A percentile compares a stretch with the other conserved stretches of the same genome.
Evolutionary conservation across 768 basidiomycete species (phyloP).

Genomic region (Chlorophyllum brunneum): DNA sequence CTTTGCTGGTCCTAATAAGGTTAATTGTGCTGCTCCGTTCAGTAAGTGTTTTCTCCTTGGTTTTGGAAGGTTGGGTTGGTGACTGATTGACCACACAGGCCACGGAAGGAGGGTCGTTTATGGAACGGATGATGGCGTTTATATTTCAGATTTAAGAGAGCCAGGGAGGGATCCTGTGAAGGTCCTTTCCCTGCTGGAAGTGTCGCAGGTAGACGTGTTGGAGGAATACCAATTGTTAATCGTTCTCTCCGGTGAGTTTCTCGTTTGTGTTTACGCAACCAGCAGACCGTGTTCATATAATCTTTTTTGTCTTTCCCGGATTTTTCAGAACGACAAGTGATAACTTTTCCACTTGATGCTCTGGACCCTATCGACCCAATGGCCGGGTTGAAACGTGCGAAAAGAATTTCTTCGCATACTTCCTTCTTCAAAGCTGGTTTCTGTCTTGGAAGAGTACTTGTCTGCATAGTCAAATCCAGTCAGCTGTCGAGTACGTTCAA

Average conservation of each 20-base stretch:
- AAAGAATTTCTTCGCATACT: conserved; percentile 93
- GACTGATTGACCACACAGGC: conserved; percentile 38
- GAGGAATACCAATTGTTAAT: conserved; percentile 95
- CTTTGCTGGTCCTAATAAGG: conserved; percentile 80
- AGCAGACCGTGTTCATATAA: neutral
- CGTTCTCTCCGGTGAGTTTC: conserved; percentile 87
- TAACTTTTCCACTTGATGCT: conserved; percentile 93
- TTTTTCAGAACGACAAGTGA: conserved; percentile 83
- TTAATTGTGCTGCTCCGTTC: conserved; percentile 87
- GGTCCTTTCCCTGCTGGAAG: conserved; percentile 84
- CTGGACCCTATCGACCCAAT: conserved; percentile 87
- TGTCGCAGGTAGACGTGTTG: conserved; percentile 92
- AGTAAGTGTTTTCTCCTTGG: conserved; percentile 53
- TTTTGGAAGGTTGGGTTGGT: conserved; percentile 4
- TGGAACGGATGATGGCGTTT: conserved; percentile 97
- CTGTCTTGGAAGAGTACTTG: conserved; percentile 86
- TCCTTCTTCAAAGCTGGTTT: conserved; percentile 97
- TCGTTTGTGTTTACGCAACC: neutral
- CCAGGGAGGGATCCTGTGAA: conserved; percentile 79
- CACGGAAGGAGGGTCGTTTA: conserved; percentile 85
- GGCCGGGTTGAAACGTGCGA: conserved; percentile 88
- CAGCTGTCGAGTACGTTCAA: conserved; percentile 97
- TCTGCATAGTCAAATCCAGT: conserved; percentile 96
- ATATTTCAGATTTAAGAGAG: conserved; percentile 84
- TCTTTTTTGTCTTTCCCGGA: neutral